A percentile compares a stretch with the other conserved stretches of the same genome.
Conservation (phyloP, 257 asterid species). For the Gentiana dahurica region DNA sequence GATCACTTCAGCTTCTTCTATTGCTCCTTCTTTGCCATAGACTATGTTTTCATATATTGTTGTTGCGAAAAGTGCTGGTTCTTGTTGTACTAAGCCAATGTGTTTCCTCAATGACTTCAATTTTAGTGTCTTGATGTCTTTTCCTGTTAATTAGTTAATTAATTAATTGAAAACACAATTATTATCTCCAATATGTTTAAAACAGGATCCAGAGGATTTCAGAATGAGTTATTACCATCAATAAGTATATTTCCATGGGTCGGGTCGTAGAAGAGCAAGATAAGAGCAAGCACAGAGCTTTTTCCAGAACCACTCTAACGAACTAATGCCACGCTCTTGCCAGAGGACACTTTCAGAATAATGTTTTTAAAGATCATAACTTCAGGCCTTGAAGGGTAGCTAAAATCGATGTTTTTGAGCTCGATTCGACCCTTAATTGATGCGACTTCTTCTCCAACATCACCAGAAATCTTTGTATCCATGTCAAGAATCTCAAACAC, state of each 20-base stretch:
- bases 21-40: slow-evolving; percentile 92
- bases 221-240: slow-evolving; percentile 40
- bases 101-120: slow-evolving; percentile 71
- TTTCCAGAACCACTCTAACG: slow-evolving; percentile 99
- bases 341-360: slow-evolving; percentile 58
- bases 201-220: no score
- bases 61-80: slow-evolving; percentile 94
- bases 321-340: slow-evolving; percentile 87
- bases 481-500: slow-evolving; percentile 83
- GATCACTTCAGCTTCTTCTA: slow-evolving; percentile 59
- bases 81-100: slow-evolving; percentile 94
- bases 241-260: slow-evolving; percentile 60
- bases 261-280: slow-evolving; percentile 89
- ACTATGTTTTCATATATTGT: slow-evolving; percentile 82
- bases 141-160: slow-evolving; percentile 38
- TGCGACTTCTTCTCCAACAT: slow-evolving; percentile 66
- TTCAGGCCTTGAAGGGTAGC: slow-evolving; percentile 86
- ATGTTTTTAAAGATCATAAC: slow-evolving; percentile 70
- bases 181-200: no score
- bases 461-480: slow-evolving; percentile 50
- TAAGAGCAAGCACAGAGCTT: slow-evolving; percentile 80
- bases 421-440: slow-evolving; percentile 64
- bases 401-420: slow-evolving; percentile 71
- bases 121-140: slow-evolving; percentile 71
- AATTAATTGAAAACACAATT: no score